Evolutionary conservation across 2,329 filamentous ascomycete species (phyloP).

Genomic region (Monilinia polystroma): DNA sequence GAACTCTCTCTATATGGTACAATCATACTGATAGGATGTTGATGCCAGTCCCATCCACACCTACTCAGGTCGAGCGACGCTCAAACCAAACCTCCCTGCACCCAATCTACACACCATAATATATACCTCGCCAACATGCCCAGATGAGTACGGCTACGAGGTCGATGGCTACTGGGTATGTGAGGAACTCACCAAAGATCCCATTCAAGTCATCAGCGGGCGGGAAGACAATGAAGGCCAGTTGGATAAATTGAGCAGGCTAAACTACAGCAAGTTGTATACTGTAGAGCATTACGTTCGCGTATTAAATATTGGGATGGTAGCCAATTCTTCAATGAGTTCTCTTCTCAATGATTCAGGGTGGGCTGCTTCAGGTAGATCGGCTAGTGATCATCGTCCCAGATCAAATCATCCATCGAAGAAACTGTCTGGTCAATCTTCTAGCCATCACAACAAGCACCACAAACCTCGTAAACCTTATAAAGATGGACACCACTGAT

Average conservation of each 20-base stretch:
- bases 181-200: slow-evolving; percentile 29
- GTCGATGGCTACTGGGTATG: background rate
- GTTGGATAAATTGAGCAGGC: slow-evolving; percentile 22
- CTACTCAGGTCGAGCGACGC: slow-evolving; percentile 30
- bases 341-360: background rate
- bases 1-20: background rate
- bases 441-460: background rate
- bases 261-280: slow-evolving; percentile 37
- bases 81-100: slow-evolving; percentile 29
- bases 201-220: slow-evolving; percentile 30
- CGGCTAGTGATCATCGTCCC: no score
- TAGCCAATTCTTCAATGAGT: background rate
- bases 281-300: slow-evolving; percentile 33
- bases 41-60: slow-evolving; percentile 31
- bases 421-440: background rate
- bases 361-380: no score
- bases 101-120: slow-evolving; percentile 11
- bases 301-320: slow-evolving; percentile 30
- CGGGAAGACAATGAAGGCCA: background rate
- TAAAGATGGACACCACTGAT: background rate
- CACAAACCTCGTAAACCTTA: no score
- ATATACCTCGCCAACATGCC: background rate
- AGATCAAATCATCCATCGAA: background rate
- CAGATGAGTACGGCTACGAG: fast-evolving
- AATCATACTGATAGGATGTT: background rate